Evolutionary conservation across 192 early-diverging fungal genomes (phyloP).

Genomic region (Glomus cerebriforme): DNA sequence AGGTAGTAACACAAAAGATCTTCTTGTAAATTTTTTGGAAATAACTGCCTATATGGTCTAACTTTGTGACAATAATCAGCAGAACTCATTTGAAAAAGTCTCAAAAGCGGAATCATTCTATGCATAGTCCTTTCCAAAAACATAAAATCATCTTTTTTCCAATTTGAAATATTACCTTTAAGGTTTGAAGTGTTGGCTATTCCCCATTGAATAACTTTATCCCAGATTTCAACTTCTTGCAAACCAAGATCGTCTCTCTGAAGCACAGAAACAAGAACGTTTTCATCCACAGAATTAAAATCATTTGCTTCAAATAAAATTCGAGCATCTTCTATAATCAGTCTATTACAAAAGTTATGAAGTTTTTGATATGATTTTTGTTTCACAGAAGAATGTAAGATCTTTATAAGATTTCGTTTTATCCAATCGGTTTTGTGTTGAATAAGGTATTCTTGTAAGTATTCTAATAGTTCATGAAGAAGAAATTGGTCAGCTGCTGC

Average conservation of each 20-base stretch:
- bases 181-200: background rate
- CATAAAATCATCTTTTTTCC: conserved; percentile 6
- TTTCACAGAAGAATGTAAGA: background rate
- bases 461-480: background rate
- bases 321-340: background rate
- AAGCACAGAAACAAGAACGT: conserved; percentile 12
- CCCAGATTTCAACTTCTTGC: conserved; percentile 3
- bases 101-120: background rate
- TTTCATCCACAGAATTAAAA: background rate
- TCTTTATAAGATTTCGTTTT: conserved; percentile 4
- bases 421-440: background rate
- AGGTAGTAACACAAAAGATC: conserved; percentile 6
- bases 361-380: conserved; percentile 3
- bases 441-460: background rate
- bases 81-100: conserved; percentile 2
- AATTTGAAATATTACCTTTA: background rate
- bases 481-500: conserved; percentile 1
- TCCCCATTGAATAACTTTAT: conserved; percentile 22
- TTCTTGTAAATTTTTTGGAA: conserved; percentile 15
- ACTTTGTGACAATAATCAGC: conserved; percentile 16
- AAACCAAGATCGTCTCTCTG: conserved; percentile 15
- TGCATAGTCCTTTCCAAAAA: background rate
- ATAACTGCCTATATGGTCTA: conserved; percentile 6
- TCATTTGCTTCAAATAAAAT: background rate
- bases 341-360: background rate